Percentiles rank a stretch among this genome's conserved stretches.
phyloP scores from a whole-genome alignment of 352 stramenopile species.

The Thalassiosira hispida region DNA sequence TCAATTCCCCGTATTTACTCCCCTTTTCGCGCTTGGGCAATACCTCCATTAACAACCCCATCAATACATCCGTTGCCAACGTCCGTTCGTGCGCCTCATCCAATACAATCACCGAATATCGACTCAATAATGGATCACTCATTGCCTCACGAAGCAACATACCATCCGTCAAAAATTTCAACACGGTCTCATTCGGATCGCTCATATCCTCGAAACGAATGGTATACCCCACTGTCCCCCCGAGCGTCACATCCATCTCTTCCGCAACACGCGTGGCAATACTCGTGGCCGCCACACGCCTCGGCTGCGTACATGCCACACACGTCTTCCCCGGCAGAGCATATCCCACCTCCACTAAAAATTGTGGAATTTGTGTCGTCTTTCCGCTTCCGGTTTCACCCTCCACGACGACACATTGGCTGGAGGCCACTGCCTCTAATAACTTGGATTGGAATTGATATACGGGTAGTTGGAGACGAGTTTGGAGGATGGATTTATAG shows the following conservation, averaged over 20 bases:
- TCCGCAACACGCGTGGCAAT: constrained; percentile 98
- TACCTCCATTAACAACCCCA: constrained; percentile 97
- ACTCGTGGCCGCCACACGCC: constrained; percentile 96
- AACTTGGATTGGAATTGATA: constrained; percentile 90
- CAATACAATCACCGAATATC: constrained; percentile 96
- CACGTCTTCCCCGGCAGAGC: constrained; percentile 69
- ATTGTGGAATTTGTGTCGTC: constrained; percentile 90
- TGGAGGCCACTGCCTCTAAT: constrained; percentile 85
- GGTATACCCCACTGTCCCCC: constrained; percentile 98
- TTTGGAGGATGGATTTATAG: constrained; percentile 91
- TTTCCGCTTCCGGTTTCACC: constrained; percentile 98
- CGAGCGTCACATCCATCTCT: constrained; percentile 98
- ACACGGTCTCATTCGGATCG: constrained; percentile 85
- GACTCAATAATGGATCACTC: constrained; percentile 93
- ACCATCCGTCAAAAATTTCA: constrained; percentile 93
- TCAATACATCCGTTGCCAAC: constrained; percentile 96
- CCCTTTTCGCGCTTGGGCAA: constrained; percentile 88
- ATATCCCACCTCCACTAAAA: constrained; percentile 88
- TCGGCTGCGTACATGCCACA: constrained; percentile 96
- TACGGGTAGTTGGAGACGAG: constrained; percentile 90
- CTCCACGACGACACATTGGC: constrained; percentile 96
- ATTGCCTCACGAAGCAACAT: constrained; percentile 97
- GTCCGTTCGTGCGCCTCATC: constrained; percentile 98
- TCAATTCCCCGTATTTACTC: constrained; percentile 89
- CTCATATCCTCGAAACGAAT: constrained; percentile 99